Evolutionary conservation across 164 flowering plant species (phyloP).

Genomic region (Liriodendron chinense): DNA sequence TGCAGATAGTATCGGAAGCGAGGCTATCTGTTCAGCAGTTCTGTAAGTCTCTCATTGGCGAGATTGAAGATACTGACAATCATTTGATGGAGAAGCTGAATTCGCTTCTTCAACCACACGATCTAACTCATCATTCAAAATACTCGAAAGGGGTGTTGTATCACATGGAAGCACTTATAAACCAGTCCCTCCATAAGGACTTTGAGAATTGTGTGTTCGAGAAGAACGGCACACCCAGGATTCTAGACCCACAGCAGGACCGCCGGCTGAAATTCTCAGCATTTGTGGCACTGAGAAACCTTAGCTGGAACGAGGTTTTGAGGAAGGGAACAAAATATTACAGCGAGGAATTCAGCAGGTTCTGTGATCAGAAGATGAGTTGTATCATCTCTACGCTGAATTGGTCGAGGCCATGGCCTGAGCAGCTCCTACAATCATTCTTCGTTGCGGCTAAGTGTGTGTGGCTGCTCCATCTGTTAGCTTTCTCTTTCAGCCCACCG

Average conservation of each 20-base stretch:
- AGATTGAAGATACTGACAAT: slow-evolving; percentile 59
- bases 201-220: slow-evolving; percentile 81
- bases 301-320: slow-evolving; percentile 92
- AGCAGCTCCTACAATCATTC: slow-evolving; percentile 83
- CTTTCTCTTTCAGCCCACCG: slow-evolving; percentile 78
- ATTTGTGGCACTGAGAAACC: slow-evolving; percentile 63
- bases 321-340: slow-evolving; percentile 87
- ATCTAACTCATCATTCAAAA: slow-evolving; percentile 54
- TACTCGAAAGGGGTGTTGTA: slow-evolving; percentile 61
- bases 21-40: slow-evolving; percentile 80
- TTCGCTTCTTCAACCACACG: slow-evolving; percentile 65
- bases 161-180: slow-evolving; percentile 85
- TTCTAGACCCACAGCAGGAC: slow-evolving; percentile 66
- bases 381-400: slow-evolving; percentile 57
- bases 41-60: slow-evolving; percentile 58
- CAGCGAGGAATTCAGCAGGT: slow-evolving; percentile 90
- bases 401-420: slow-evolving; percentile 92
- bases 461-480: slow-evolving; percentile 91
- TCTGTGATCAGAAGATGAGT: slow-evolving; percentile 94
- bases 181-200: slow-evolving; percentile 77
- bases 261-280: slow-evolving; percentile 65
- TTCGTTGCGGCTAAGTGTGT: slow-evolving; percentile 89
- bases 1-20: slow-evolving; percentile 87
- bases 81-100: slow-evolving; percentile 54
- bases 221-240: slow-evolving; percentile 67